These are phyloP conservation scores for Pachysandra terminalis DNA, from an alignment of 164 flowering plant genomes.

Conservation along the genomic window DNA sequence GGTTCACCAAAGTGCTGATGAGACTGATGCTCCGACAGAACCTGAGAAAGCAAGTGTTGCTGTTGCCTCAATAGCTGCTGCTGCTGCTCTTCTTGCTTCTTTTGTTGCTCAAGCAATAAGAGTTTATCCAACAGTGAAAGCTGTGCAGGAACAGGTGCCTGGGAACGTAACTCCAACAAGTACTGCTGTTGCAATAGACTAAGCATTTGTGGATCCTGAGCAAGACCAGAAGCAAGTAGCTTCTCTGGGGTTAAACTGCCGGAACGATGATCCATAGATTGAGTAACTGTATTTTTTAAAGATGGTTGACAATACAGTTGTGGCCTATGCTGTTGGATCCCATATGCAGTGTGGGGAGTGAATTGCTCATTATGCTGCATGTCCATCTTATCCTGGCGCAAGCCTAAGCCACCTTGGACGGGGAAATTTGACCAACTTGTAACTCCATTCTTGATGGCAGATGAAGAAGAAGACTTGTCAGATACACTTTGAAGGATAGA, in stretches of 20 bases:
- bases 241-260: conserved; percentile 52
- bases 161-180: conserved; percentile 60
- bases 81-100: conserved; percentile 60
- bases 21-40: conserved; percentile 56
- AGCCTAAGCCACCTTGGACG: conserved; percentile 47
- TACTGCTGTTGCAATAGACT: conserved; percentile 77
- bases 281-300: conserved; percentile 44
- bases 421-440: conserved; percentile 67
- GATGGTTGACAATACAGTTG: conserved; percentile 54
- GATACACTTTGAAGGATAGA: conserved; percentile 62
- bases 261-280: conserved; percentile 46
- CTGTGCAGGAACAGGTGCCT: conserved; percentile 51
- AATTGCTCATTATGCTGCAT: conserved; percentile 51
- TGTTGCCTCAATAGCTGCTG: conserved; percentile 62
- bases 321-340: conserved; percentile 59
- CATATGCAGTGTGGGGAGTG: conserved; percentile 52
- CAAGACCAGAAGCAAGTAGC: conserved; percentile 48
- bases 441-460: conserved; percentile 44
- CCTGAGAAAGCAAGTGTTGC: conserved; percentile 75
- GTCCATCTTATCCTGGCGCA: conserved; percentile 53
- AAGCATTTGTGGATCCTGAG: conserved; percentile 78
- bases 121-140: conserved; percentile 60
- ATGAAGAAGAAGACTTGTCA: conserved; percentile 47
- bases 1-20: conserved; percentile 51
- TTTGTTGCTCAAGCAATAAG: conserved; percentile 70